Percentiles rank a stretch among this genome's conserved stretches.
These are phyloP conservation scores for Chlorella variabilis DNA, from an alignment of 163 green algal species.

Conservation along the genomic window DNA sequence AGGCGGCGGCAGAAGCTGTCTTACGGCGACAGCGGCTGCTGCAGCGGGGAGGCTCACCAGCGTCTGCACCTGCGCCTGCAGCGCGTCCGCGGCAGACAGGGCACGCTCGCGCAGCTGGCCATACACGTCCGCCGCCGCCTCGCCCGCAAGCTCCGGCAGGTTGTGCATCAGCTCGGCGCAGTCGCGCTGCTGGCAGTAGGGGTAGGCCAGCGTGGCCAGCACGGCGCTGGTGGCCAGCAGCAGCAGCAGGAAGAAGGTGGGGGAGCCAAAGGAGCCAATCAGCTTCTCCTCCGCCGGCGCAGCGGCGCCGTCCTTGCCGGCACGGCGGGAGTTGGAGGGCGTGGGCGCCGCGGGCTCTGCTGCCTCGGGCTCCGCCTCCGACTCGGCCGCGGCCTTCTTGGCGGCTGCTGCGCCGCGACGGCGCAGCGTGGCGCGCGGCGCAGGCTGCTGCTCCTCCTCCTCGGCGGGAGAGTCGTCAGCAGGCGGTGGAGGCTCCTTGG, in stretches of 20 bases:
- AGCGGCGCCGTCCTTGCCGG: background rate
- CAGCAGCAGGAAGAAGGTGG: background rate
- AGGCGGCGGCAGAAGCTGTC: too few relatives aligned
- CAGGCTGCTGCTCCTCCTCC: background rate
- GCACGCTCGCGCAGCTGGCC: background rate
- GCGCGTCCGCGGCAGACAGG: background rate
- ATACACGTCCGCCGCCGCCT: background rate
- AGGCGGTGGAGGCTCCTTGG: too few relatives aligned
- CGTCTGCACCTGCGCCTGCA: background rate
- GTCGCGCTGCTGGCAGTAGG: conserved; percentile 5
- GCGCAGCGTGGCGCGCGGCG: background rate
- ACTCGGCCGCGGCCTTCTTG: background rate
- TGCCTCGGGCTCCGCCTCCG: background rate
- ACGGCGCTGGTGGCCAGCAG: background rate
- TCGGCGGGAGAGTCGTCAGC: background rate
- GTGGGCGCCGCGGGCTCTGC: background rate
- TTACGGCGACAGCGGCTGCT: too few relatives aligned
- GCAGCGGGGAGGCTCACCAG: background rate
- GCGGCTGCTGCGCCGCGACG: background rate
- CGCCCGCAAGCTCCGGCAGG: background rate
- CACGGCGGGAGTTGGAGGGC: background rate
- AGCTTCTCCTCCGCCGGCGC: background rate
- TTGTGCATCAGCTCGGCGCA: background rate
- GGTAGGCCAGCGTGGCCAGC: background rate
- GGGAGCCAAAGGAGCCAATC: background rate